Evolutionary conservation across 257 asterid species (phyloP).

Genomic region (Catharanthus roseus): DNA sequence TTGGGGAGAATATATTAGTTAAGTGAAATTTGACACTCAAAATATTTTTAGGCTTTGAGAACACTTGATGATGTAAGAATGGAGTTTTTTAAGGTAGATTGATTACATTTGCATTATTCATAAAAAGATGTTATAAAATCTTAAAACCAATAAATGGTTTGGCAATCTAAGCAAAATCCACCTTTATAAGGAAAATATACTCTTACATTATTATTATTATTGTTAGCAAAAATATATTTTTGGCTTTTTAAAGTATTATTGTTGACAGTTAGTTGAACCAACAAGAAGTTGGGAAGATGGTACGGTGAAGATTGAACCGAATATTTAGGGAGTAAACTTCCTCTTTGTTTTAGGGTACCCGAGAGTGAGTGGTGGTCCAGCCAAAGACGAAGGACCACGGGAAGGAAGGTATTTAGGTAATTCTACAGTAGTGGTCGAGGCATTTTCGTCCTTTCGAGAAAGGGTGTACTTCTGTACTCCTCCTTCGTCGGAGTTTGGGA

Average conservation of each 20-base stretch:
- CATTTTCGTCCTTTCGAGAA: constrained; percentile 21
- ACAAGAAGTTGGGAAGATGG: constrained; percentile 6
- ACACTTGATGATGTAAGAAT: not conserved
- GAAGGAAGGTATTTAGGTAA: constrained; percentile 10
- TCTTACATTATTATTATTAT: not conserved
- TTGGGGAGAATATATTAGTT: too few species aligned
- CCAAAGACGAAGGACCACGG: not conserved
- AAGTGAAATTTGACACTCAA: too few species aligned
- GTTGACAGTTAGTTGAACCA: not conserved
- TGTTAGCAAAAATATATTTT: not conserved
- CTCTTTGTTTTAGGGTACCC: not conserved
- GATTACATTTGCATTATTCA: not conserved
- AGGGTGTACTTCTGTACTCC: not conserved
- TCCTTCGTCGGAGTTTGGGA: not conserved
- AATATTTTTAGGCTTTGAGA: not conserved
- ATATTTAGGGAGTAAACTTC: not conserved
- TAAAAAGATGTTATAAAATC: not conserved
- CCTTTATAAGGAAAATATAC: not conserved
- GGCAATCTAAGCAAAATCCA: not conserved
- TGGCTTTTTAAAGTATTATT: too few species aligned
- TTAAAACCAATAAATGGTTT: not conserved
- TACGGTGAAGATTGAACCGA: constrained; percentile 10
- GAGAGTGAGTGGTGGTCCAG: constrained; percentile 10
- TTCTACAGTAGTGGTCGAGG: constrained; percentile 3
- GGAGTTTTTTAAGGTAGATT: too few species aligned